A percentile compares a stretch with the other conserved stretches of the same genome.
Evolutionary conservation across 495 filamentous ascomycete species (phyloP).

Genomic region (Lasiosphaeris hirsuta): DNA sequence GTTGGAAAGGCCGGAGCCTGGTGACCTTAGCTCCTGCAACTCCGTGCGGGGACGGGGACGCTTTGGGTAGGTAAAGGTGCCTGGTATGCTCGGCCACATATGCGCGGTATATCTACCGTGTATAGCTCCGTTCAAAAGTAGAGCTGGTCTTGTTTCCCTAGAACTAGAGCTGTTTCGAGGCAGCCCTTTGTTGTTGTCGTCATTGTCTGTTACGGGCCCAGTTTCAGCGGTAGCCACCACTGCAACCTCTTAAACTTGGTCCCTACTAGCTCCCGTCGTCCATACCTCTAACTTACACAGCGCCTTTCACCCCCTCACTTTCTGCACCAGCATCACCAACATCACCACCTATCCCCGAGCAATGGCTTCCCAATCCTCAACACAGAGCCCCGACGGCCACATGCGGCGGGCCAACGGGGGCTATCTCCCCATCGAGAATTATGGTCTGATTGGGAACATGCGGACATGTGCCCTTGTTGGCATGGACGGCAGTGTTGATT

Average conservation of each 20-base stretch:
- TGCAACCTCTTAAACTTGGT: too few relatives aligned
- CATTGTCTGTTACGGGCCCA: too few relatives aligned
- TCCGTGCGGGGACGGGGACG: conserved; percentile 5
- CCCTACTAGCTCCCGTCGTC: too few relatives aligned
- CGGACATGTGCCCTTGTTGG: conserved; percentile 69
- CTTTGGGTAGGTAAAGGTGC: not conserved
- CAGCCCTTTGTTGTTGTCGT: too few relatives aligned
- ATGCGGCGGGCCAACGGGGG: conserved; percentile 29
- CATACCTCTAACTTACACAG: not conserved
- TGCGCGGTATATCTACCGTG: not conserved
- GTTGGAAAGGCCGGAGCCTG: conserved; percentile 1
- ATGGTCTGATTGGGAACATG: conserved; percentile 76
- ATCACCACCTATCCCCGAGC: not conserved
- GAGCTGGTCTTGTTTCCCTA: too few relatives aligned
- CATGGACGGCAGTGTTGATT: conserved; percentile 68
- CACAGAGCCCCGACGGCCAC: conserved; percentile 19
- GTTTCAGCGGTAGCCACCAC: too few relatives aligned
- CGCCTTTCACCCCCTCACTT: not conserved
- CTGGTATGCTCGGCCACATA: not conserved
- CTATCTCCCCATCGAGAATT: conserved; percentile 69
- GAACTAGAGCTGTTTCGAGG: too few relatives aligned
- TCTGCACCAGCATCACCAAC: not conserved
- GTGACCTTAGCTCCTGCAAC: conserved; percentile 1
- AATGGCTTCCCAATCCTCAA: conserved; percentile 22
- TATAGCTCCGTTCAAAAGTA: too few relatives aligned